These are phyloP conservation scores for Magnolia kwangsiensis DNA, from an alignment of 164 flowering plant genomes.

Conservation along the genomic window DNA sequence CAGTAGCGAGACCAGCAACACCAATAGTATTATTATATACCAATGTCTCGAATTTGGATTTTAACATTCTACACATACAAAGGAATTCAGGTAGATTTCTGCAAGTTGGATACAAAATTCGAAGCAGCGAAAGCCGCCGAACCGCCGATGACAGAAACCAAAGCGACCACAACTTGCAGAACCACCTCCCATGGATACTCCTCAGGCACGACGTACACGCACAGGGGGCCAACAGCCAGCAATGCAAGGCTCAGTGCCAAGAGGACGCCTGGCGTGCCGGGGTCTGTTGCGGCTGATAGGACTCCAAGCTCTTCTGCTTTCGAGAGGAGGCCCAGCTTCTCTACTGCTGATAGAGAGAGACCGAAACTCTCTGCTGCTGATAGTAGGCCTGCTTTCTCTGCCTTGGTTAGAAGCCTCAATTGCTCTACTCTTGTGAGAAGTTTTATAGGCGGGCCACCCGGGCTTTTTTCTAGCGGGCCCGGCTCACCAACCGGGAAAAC, in stretches of 20 bases:
- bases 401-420: constrained; percentile 79
- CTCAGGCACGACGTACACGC: constrained; percentile 78
- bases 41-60: neutral
- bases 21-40: neutral
- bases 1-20: neutral
- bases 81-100: constrained; percentile 46
- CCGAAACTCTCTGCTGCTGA: constrained; percentile 90
- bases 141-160: constrained; percentile 62
- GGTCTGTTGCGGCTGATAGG: constrained; percentile 85
- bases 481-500: constrained; percentile 44
- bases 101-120: constrained; percentile 76
- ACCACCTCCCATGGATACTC: constrained; percentile 67
- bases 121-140: constrained; percentile 95
- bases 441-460: constrained; percentile 43
- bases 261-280: constrained; percentile 61
- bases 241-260: constrained; percentile 54
- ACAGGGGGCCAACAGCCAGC: constrained; percentile 64
- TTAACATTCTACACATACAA: too few species aligned
- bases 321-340: constrained; percentile 77
- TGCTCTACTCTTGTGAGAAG: constrained; percentile 88
- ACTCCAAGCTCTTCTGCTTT: constrained; percentile 86
- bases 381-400: constrained; percentile 85
- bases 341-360: constrained; percentile 73
- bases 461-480: constrained; percentile 26
- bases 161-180: constrained; percentile 54